Evolutionary conservation across 2,329 filamentous ascomycete genomes (phyloP).

Genomic region (Lasiodiplodia theobromae): DNA sequence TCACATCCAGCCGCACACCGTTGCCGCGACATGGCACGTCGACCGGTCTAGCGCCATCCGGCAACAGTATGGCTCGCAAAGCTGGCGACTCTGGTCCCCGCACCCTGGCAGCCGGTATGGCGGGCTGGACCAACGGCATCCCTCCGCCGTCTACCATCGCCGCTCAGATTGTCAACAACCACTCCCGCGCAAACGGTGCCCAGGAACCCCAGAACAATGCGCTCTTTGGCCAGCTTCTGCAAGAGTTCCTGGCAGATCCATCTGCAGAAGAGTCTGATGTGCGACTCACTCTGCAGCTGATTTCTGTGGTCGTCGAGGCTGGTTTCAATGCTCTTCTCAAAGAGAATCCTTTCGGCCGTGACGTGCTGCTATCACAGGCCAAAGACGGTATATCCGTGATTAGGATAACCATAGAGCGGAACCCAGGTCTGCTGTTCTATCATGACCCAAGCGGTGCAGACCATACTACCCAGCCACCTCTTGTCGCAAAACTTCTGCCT

Average conservation of each 20-base stretch:
- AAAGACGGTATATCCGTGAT: slow-evolving; percentile 80
- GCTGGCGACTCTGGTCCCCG: slow-evolving; percentile 43
- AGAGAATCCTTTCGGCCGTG: slow-evolving; percentile 72
- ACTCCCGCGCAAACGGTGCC: slow-evolving; percentile 69
- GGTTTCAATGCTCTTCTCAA: slow-evolving; percentile 74
- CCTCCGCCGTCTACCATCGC: slow-evolving; percentile 81
- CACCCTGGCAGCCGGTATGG: slow-evolving; percentile 30
- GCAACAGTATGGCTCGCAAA: slow-evolving; percentile 50
- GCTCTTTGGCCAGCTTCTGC: slow-evolving; percentile 77
- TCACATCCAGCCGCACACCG: neutral
- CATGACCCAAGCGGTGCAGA: slow-evolving; percentile 39
- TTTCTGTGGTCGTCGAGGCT: slow-evolving; percentile 82
- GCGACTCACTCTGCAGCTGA: slow-evolving; percentile 81
- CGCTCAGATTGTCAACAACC: slow-evolving; percentile 84
- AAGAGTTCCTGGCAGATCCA: slow-evolving; percentile 62
- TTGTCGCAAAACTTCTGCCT: slow-evolving; percentile 63
- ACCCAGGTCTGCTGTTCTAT: slow-evolving; percentile 69
- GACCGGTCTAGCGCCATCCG: neutral
- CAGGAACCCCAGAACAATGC: slow-evolving; percentile 71
- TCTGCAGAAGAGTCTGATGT: slow-evolving; percentile 68
- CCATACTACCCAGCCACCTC: slow-evolving; percentile 47
- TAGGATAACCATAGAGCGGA: slow-evolving; percentile 75
- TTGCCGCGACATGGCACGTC: slow-evolving; percentile 13
- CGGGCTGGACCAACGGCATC: slow-evolving; percentile 8
- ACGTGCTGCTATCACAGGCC: slow-evolving; percentile 65